Conservation (phyloP, 73 alveolate species). For the Diophrys appendiculata region DNA sequence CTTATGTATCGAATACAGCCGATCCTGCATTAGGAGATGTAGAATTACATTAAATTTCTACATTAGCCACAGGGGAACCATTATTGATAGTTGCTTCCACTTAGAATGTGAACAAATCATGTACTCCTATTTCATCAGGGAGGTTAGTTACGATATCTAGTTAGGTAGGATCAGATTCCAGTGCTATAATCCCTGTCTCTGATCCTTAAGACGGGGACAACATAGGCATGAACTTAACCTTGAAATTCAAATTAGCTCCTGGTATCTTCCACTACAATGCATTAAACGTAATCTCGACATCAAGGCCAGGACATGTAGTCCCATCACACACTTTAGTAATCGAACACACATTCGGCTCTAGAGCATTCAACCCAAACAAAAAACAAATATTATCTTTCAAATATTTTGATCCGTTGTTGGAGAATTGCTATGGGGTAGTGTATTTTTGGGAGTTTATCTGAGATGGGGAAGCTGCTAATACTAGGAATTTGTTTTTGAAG, state of each 20-base stretch:
- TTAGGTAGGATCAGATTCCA: neutral
- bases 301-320: neutral
- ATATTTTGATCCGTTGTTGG: too few species aligned
- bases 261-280: neutral
- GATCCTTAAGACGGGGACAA: neutral
- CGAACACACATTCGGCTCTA: neutral
- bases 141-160: neutral
- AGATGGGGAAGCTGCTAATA: too few species aligned
- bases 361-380: neutral
- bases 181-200: neutral
- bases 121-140: neutral
- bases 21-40: too few species aligned
- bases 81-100: neutral
- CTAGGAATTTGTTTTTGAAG: neutral
- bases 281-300: neutral
- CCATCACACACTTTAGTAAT: neutral
- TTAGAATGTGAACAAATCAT: neutral
- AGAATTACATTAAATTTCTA: neutral
- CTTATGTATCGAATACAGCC: too few species aligned
- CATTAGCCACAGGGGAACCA: neutral
- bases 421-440: too few species aligned
- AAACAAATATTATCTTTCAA: neutral
- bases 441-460: too few species aligned
- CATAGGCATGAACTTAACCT: neutral
- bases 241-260: neutral